A percentile compares a stretch with the other conserved stretches of the same genome.
phyloP scores from a whole-genome alignment of 257 asterid genomes.

The Verbascum thapsus region DNA sequence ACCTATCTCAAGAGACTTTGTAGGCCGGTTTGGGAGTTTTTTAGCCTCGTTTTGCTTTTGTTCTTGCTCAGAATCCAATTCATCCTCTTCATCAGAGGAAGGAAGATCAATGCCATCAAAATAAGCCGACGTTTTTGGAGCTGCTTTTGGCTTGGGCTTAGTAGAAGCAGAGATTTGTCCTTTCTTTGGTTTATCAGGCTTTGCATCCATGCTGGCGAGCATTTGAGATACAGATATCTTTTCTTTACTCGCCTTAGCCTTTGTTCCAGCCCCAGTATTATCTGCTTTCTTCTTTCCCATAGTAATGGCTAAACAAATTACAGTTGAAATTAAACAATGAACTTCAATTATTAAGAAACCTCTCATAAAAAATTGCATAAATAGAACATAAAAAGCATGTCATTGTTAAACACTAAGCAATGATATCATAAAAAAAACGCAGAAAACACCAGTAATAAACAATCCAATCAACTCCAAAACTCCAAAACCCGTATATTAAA shows the following conservation, averaged over 20 bases:
- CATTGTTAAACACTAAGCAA: too few species aligned
- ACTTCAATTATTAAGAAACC: slow-evolving; percentile 1
- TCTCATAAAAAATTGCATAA: not conserved
- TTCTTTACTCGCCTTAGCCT: slow-evolving; percentile 59
- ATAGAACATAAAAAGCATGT: too few species aligned
- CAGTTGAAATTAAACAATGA: not conserved
- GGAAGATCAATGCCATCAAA: slow-evolving; percentile 54
- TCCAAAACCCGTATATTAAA: too few species aligned
- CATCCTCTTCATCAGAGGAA: slow-evolving; percentile 72
- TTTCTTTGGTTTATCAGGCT: slow-evolving; percentile 65
- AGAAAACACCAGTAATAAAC: too few species aligned
- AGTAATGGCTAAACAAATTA: slow-evolving; percentile 24
- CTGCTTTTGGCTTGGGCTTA: slow-evolving; percentile 55
- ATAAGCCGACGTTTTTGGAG: slow-evolving; percentile 47
- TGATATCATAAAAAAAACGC: too few species aligned
- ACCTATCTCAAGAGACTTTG: slow-evolving; percentile 43
- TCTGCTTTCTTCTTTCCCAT: slow-evolving; percentile 75
- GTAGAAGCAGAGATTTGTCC: slow-evolving; percentile 38
- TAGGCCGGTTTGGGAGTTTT: slow-evolving; percentile 31
- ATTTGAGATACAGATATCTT: slow-evolving; percentile 61
- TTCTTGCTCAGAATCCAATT: slow-evolving; percentile 38
- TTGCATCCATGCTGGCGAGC: slow-evolving; percentile 65
- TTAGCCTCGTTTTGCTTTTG: slow-evolving; percentile 33
- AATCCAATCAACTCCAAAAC: too few species aligned
- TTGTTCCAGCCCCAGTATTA: slow-evolving; percentile 44